Conservation (phyloP, 495 filamentous ascomycete genomes). For the Aspergillus incahuasiensis region DNA sequence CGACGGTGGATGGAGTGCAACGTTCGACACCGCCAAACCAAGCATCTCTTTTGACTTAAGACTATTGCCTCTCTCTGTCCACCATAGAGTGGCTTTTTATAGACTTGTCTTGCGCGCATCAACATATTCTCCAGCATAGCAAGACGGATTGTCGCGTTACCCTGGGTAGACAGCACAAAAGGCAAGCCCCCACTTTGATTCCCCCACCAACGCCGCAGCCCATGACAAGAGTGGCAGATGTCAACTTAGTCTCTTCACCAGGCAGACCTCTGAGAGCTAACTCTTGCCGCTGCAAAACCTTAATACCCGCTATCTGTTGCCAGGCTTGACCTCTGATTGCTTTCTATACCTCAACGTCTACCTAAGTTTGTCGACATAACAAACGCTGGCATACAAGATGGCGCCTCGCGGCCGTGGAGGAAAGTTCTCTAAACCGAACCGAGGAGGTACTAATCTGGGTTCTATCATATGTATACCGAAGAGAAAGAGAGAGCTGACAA, state of each 20-base stretch:
- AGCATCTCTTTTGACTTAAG: no score
- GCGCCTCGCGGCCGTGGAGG: conserved; percentile 67
- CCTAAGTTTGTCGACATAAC: not conserved
- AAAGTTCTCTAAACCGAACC: conserved; percentile 89
- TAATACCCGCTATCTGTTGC: no score
- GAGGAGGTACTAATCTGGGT: conserved; percentile 61
- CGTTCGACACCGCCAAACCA: not conserved
- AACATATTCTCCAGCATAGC: not conserved
- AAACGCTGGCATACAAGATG: conserved; percentile 22
- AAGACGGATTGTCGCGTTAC: not conserved
- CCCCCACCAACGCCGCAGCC: not conserved
- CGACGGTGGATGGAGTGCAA: not conserved
- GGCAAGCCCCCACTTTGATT: conserved; percentile 1
- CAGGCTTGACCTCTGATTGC: not conserved
- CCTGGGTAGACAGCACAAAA: not conserved
- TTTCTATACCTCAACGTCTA: not conserved
- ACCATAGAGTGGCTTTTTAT: not conserved
- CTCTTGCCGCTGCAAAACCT: not conserved
- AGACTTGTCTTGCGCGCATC: not conserved
- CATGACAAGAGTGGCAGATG: not conserved
- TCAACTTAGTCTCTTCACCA: not conserved
- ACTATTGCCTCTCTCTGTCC: no score
- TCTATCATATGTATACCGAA: not conserved
- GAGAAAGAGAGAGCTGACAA: not conserved
- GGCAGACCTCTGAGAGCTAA: not conserved